Percentiles rank a stretch among this genome's conserved stretches.
phyloP scores from a whole-genome alignment of 139 green algal species.

The Axilococcus clingmanii region DNA sequence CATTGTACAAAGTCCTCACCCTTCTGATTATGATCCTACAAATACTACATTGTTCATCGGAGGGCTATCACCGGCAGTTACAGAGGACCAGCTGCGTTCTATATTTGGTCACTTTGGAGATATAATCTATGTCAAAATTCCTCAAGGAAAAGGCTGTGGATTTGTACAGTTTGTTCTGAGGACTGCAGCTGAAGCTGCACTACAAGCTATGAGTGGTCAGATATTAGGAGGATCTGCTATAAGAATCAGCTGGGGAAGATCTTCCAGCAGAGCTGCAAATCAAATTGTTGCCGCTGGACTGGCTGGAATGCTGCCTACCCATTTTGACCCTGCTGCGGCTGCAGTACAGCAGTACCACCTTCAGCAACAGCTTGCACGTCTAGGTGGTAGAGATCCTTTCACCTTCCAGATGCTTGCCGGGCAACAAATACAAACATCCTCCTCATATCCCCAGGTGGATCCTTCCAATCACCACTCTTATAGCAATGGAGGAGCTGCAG shows the following conservation, averaged over 20 bases:
- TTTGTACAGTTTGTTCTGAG: constrained; percentile 89
- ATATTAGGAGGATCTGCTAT: constrained; percentile 46
- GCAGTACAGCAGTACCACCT: too few species aligned
- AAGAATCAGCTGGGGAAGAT: constrained; percentile 62
- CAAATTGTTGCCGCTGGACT: constrained; percentile 2
- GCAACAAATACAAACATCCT: too few species aligned
- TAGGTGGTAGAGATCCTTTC: too few species aligned
- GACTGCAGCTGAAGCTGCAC: constrained; percentile 53
- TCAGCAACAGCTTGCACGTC: too few species aligned
- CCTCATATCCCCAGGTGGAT: too few species aligned
- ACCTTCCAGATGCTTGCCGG: too few species aligned
- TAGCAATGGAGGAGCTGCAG: too few species aligned
- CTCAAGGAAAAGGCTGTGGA: constrained; percentile 86
- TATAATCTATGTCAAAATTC: constrained; percentile 90
- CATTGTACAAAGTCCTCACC: constrained; percentile 12
- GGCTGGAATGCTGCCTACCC: background rate
- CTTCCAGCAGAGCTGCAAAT: constrained; percentile 22
- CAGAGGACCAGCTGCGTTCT: constrained; percentile 63
- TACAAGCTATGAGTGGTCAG: constrained; percentile 62
- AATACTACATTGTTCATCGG: constrained; percentile 92
- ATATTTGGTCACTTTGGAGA: constrained; percentile 75
- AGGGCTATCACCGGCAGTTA: constrained; percentile 42
- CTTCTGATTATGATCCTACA: constrained; percentile 57
- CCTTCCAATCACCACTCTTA: too few species aligned
- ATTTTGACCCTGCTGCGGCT: constrained; percentile 1